These are phyloP conservation scores for Alectoria sarmentosa DNA, from an alignment of 495 filamentous ascomycete genomes.

Conservation along the genomic window DNA sequence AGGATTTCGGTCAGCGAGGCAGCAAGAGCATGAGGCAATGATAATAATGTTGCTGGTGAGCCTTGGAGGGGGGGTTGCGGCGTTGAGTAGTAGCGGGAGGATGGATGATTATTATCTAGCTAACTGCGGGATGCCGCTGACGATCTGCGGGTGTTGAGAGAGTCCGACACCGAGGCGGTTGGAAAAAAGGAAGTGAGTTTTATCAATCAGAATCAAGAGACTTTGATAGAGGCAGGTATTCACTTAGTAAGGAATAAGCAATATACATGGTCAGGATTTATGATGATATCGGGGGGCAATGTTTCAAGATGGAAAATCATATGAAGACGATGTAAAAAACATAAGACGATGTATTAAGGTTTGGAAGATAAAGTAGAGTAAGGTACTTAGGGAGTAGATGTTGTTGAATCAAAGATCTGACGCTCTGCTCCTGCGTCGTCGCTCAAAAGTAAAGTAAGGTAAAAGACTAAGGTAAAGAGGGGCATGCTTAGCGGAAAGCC, in stretches of 20 bases:
- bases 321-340: too few relatives aligned
- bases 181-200: too few relatives aligned
- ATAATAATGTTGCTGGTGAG: neutral
- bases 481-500: slow-evolving; percentile 9
- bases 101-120: slow-evolving; percentile 7
- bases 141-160: neutral
- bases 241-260: too few relatives aligned
- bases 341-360: too few relatives aligned
- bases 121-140: slow-evolving; percentile 8
- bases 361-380: too few relatives aligned
- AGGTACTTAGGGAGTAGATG: neutral
- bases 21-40: neutral
- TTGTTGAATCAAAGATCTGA: neutral
- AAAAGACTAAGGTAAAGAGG: too few relatives aligned
- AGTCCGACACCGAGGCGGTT: neutral
- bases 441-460: too few relatives aligned
- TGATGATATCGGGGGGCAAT: too few relatives aligned
- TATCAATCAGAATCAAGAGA: neutral
- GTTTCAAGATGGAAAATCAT: too few relatives aligned
- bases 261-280: too few relatives aligned
- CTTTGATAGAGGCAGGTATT: too few relatives aligned
- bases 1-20: slow-evolving; percentile 6
- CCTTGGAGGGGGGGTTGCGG: slow-evolving; percentile 7
- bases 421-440: too few relatives aligned
- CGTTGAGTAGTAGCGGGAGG: slow-evolving; percentile 7